Evolutionary conservation across 805 yeast genomes (phyloP), one percentile per base, ranked within the genome.

Genomic region (Grigorovia humatica): DNA sequence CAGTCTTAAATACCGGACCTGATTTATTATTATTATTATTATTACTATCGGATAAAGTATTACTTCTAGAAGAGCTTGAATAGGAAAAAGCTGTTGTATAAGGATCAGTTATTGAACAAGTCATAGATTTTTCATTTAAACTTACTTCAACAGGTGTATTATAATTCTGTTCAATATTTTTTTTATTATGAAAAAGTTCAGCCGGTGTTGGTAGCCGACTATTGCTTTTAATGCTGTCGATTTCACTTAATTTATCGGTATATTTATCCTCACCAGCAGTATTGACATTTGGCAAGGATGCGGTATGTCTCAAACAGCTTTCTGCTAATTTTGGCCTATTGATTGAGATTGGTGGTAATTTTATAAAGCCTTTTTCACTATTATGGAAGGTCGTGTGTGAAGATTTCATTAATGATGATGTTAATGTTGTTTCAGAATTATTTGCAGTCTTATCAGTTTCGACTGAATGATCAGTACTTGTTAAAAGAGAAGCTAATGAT

Each of bases 271-370:
- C 38, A 32, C 38, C 38, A 13, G 38, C 15, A 15, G 40, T 29
- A 32, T n/a, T 35, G 17, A 48, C 20, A 40, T 38, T 48, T 30
- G 51, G 51, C 15, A 48, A 20, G 18, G 48, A 44, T 2, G 52
- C 57, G 3, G 63, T 58, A 38, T 61, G 57, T 50, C 66, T 63
- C 32, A 61, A 42, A 9, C 66, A 60, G 35, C 63, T 59, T 40
- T 63, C 67, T 1, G 57, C 58, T 9, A 64, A 57, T 40, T 48
- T 56, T 17, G 64, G 64, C 32, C 64, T 55, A 17, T 53, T 43
- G 23, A 56, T 54, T 27, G 52, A 43, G 27, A 66, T 45, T 1
- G 70, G 70, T 18, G 70, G 70, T 29, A 66, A 52, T 44, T 57
- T 61, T 42, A 66, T 65, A 6, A 60, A 50, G 6, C 70, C 69